Evolutionary conservation across 2,329 filamentous ascomycete species (phyloP), one percentile per base, ranked within the genome.

Genomic region (Phialophora verrucosa): DNA sequence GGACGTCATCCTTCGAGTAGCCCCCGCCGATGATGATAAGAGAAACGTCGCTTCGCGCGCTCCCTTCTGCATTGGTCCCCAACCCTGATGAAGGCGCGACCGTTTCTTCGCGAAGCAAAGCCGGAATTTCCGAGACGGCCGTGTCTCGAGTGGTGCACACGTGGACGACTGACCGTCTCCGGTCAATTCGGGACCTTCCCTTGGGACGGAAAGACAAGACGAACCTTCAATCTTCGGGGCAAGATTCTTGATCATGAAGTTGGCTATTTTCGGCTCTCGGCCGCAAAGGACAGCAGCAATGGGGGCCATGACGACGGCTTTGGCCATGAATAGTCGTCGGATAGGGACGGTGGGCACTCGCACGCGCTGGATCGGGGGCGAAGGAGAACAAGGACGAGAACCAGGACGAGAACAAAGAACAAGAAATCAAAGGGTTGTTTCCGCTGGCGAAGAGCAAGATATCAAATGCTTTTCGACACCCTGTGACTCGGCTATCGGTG

Each of bases 21-120:
- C 65, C 62, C 29, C 64, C 64, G 23, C 69, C 69, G 53, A 70
- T 31, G 51, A 70, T 53, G 59, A 70, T 64, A 20, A 68, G 55
- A 14, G 59, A 62, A 12, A 69, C 51, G 27, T 67, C 68, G 14
- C 63, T 62, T 7, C 65, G 59, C 8, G 25, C 32, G 7, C 51
- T 4, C 8, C 58, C 63, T 8, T 54, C 32, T 32, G 60, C 58
- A 53, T 70, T 70, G 49, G 53, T 53, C 2, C 68, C 68, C 25
- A 59, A 25, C 11, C 66, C 68, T 4, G 66, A 68, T 1, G 58
- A 61, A 8, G 68, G 63, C 1, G 38, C 50, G 55, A 47, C 49
- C 1, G 31, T 35, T 25, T 61, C 57, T 44, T 74, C 72, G 32
- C 57, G 53, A 12, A 70, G 59, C 12, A 69, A 62, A 17, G 59